Percentiles rank a stretch among this genome's conserved stretches.
These are phyloP conservation scores for Aureobasidium sp. DNA, from an alignment of 2,329 filamentous ascomycete genomes.

Conservation along the genomic window DNA sequence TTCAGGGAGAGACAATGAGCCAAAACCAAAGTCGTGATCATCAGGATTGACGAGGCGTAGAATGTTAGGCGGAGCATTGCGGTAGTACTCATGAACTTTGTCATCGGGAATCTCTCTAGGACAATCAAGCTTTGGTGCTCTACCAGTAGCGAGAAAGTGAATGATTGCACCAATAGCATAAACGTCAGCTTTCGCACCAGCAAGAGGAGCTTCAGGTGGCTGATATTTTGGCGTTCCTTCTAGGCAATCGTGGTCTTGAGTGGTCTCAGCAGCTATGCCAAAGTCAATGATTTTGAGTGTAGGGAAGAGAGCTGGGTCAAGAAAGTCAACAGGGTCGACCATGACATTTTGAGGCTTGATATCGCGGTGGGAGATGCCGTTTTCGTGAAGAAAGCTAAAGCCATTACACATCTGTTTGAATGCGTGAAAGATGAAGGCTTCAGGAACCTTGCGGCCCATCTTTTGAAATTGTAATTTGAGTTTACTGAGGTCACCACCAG, in stretches of 20 bases:
- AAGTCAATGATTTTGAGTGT: slow-evolving; percentile 8
- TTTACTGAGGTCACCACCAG: not conserved
- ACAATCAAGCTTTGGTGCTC: not conserved
- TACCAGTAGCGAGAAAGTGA: slow-evolving; percentile 3
- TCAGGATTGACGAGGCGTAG: not conserved
- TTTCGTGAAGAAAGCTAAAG: slow-evolving; percentile 98
- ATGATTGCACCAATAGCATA: slow-evolving; percentile 1
- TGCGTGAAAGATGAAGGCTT: slow-evolving; percentile 5
- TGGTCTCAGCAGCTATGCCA: not conserved
- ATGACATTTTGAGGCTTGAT: slow-evolving; percentile 94
- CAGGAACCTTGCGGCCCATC: not conserved
- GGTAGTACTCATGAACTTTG: not conserved
- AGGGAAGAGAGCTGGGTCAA: not conserved
- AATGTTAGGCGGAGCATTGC: not conserved
- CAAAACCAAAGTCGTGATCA: not conserved
- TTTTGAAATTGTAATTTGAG: not conserved
- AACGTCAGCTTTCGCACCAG: slow-evolving; percentile 4
- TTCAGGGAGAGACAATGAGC: not conserved
- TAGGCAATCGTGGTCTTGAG: not conserved
- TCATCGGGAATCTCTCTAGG: not conserved
- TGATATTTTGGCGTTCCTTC: slow-evolving; percentile 1
- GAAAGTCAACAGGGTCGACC: slow-evolving; percentile 61
- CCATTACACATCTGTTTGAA: slow-evolving; percentile 85
- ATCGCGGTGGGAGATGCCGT: slow-evolving; percentile 89
- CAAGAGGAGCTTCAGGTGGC: not conserved